phyloP scores from a whole-genome alignment of 805 yeast genomes.

The Pichia heedii region DNA sequence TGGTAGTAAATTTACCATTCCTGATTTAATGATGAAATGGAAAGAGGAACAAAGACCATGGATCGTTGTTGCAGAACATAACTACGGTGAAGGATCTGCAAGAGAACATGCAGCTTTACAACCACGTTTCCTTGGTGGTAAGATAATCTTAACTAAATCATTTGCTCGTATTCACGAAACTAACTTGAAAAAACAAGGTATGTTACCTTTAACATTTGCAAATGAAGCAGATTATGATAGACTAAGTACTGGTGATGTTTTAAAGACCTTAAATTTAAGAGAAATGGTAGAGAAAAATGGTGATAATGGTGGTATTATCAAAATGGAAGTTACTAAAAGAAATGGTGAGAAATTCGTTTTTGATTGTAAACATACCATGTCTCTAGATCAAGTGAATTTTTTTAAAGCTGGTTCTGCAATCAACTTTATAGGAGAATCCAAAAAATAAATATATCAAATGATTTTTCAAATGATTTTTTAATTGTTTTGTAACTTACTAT shows the following conservation, averaged over 20 bases:
- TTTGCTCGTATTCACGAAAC: constrained; percentile 99
- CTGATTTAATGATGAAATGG: constrained; percentile 97
- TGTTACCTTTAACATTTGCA: constrained; percentile 90
- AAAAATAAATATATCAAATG: constrained; percentile 10
- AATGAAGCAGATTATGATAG: constrained; percentile 82
- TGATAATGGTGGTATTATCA: constrained; percentile 75
- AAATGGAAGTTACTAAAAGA: constrained; percentile 62
- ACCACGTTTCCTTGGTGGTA: constrained; percentile 91
- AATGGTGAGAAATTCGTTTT: constrained; percentile 65
- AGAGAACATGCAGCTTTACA: constrained; percentile 98
- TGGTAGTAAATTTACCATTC: constrained; percentile 70
- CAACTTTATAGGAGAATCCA: constrained; percentile 53
- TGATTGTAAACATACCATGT: constrained; percentile 89
- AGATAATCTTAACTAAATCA: constrained; percentile 80
- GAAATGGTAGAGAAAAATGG: constrained; percentile 79
- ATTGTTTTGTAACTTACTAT: background rate
- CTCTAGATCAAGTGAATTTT: constrained; percentile 89
- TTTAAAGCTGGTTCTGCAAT: constrained; percentile 98
- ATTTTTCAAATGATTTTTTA: constrained; percentile 1
- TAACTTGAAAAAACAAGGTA: constrained; percentile 95
- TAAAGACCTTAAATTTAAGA: constrained; percentile 63
- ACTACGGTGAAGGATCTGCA: constrained; percentile 98
- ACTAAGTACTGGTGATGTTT: constrained; percentile 64
- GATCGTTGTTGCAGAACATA: constrained; percentile 95
- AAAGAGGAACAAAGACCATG: constrained; percentile 76